phyloP scores from a whole-genome alignment of 805 yeast species.

The Grigorovia jiainica region DNA sequence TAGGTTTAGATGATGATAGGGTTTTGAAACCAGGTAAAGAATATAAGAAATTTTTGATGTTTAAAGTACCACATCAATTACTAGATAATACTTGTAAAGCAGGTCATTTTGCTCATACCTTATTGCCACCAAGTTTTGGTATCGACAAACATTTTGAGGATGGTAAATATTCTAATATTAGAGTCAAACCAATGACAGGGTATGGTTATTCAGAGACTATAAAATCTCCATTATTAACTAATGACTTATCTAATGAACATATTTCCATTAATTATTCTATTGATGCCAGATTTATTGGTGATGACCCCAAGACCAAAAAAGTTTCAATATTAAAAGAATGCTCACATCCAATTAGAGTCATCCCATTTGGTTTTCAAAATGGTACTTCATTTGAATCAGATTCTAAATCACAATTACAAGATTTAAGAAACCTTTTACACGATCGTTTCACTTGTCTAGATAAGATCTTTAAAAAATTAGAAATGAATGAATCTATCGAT shows the following conservation, averaged over 20 bases:
- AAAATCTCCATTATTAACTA: conserved; percentile 45
- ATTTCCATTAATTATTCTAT: conserved; percentile 41
- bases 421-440: conserved; percentile 6
- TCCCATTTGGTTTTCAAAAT: conserved; percentile 21
- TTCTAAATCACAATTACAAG: conserved; percentile 7
- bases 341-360: conserved; percentile 17
- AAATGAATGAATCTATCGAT: conserved; percentile 8
- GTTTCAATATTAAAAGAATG: conserved; percentile 14
- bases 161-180: conserved; percentile 19
- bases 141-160: conserved; percentile 21
- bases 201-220: conserved; percentile 41
- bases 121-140: conserved; percentile 36
- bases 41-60: conserved; percentile 49
- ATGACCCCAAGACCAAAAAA: conserved; percentile 18
- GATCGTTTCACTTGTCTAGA: conserved; percentile 11
- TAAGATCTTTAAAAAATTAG: conserved; percentile 9
- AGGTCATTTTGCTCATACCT: conserved; percentile 24
- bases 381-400: conserved; percentile 7
- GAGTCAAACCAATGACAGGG: conserved; percentile 35
- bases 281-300: conserved; percentile 47
- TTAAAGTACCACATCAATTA: conserved; percentile 43
- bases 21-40: conserved; percentile 36
- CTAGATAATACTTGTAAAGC: conserved; percentile 47
- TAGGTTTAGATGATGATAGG: conserved; percentile 38
- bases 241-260: conserved; percentile 32